Base-by-base conservation (phyloP, 2,329 filamentous ascomycete species). In the Daldinia eschscholtzii region DNA sequence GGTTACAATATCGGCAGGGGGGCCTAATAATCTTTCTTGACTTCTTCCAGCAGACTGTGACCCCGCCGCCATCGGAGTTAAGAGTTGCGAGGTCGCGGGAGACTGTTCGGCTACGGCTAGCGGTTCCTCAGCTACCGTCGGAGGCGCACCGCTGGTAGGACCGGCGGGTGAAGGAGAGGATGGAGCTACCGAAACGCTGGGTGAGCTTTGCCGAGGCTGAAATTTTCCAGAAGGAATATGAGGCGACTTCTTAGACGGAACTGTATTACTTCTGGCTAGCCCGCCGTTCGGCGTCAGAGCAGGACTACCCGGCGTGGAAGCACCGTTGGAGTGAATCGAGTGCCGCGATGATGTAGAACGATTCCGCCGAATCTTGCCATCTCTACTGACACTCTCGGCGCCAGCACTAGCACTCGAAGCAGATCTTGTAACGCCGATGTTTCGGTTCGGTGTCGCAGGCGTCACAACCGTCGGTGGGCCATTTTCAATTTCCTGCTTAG, bases 301-400 rank as follows among this genome's bases (percentile, higher is more conserved):
- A 12, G 89, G 89, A 70, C 88, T 92, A 59, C 85, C 88, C 0
- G 93, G 93, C 60, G 89, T 93, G 6, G 91, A 89, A 28, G 88
- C 86, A 64, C 88, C 91, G 68, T 88, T 90, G 26, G 94, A 94
- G 67, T 90, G 86, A 66, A 91, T 88, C 4, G 94, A 97, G 72
- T 93, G 90, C 73, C 91, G 89, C n/a, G 96, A 98, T 3, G 94
- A 97, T 0, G 94, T 93, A 2, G 96, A 98, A 57, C 95, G 92
- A 76, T 98, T 98, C 71, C 96, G 88, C 70, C 95, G 88, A 30
- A 98, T 83, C 73, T 89, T 89, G 64, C 91, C 94, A 74, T 92
- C 92, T 76, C 92, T 93, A 48, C 93, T 89, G 44, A 97, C 88
- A 75, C 94, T 97, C 73, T 97, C 93, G 18, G 93, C 93, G 39